phyloP scores from a whole-genome alignment of 1,284 basidiomycete genomes.

The Porodaedalea pini region DNA sequence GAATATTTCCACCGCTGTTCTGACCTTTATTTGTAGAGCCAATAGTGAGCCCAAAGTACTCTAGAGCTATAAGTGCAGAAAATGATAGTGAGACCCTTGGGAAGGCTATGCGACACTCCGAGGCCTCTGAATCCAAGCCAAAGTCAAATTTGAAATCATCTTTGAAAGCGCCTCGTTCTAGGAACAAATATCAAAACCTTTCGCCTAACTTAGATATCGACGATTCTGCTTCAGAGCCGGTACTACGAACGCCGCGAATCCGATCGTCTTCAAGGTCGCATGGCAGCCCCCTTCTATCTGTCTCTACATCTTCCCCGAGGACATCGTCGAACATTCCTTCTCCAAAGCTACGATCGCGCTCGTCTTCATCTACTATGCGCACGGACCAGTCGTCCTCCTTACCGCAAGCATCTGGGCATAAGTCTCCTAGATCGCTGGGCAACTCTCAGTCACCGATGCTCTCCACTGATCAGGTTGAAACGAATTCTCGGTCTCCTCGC shows the following conservation, averaged over 20 bases:
- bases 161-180: neutral
- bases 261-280: slow-evolving; percentile 7
- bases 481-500: neutral
- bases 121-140: neutral
- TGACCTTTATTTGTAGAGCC: neutral
- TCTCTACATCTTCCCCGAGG: neutral
- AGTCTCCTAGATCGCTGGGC: neutral
- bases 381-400: neutral
- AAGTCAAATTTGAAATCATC: neutral
- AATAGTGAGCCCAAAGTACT: neutral
- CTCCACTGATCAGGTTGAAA: neutral
- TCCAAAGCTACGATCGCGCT: neutral
- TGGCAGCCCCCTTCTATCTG: neutral
- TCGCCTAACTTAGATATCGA: slow-evolving; percentile 1
- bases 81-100: neutral
- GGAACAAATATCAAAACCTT: neutral
- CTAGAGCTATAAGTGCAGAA: neutral
- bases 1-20: neutral
- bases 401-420: neutral
- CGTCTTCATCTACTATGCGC: neutral
- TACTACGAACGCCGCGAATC: slow-evolving; percentile 9
- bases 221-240: slow-evolving; percentile 8
- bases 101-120: neutral
- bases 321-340: slow-evolving; percentile 2
- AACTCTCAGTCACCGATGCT: neutral